A percentile compares a stretch with the other conserved stretches of the same genome.
These are phyloP conservation scores for Ogataea methanolica DNA, from an alignment of 805 yeast genomes.

Conservation along the genomic window DNA sequence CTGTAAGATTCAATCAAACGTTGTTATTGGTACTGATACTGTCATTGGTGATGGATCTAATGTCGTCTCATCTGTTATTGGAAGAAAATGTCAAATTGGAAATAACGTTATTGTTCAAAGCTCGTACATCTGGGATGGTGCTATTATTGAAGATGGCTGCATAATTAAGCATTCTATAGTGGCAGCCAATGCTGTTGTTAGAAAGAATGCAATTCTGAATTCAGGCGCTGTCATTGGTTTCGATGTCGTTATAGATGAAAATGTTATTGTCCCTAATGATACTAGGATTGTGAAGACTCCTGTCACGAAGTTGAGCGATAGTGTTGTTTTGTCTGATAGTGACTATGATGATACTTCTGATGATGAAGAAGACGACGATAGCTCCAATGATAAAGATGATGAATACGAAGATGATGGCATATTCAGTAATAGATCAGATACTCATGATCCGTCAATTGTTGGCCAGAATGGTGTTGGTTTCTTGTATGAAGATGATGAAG, in stretches of 20 bases:
- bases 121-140: constrained; percentile 86
- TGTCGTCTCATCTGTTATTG: constrained; percentile 71
- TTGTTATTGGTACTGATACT: constrained; percentile 77
- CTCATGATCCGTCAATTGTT: constrained; percentile 29
- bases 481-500: constrained; percentile 48
- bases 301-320: constrained; percentile 28
- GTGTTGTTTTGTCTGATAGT: constrained; percentile 25
- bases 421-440: constrained; percentile 7
- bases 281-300: constrained; percentile 50
- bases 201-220: constrained; percentile 44
- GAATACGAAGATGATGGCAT: constrained; percentile 8
- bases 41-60: constrained; percentile 69
- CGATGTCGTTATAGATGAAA: constrained; percentile 59
- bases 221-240: constrained; percentile 81
- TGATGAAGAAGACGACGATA: constrained; percentile 14
- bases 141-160: constrained; percentile 62
- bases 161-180: constrained; percentile 60
- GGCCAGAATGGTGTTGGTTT: constrained; percentile 51
- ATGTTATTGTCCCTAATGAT: constrained; percentile 43
- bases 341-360: constrained; percentile 26
- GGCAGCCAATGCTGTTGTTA: constrained; percentile 59
- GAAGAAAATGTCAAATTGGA: constrained; percentile 83
- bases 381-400: constrained; percentile 20
- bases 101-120: constrained; percentile 63
- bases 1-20: constrained; percentile 76